Percentiles rank a stretch among this genome's conserved stretches.
phyloP scores from a whole-genome alignment of 441 rosid species.

The Erodium chrysanthum region DNA sequence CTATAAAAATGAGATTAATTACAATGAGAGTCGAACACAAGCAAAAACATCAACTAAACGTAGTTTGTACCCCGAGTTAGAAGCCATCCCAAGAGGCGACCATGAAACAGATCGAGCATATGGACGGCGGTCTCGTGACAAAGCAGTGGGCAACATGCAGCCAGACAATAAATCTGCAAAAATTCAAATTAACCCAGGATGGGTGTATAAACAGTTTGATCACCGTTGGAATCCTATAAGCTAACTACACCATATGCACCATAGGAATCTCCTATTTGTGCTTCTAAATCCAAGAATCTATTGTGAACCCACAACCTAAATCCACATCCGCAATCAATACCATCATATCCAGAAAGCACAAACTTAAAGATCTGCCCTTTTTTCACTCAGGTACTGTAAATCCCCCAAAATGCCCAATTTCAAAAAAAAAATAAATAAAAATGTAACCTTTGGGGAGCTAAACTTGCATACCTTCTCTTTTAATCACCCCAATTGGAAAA shows the following conservation, averaged over 20 bases:
- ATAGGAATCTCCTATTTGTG: too few species aligned
- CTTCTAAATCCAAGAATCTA: background rate
- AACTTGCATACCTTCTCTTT: conserved; percentile 42
- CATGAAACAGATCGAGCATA: conserved; percentile 72
- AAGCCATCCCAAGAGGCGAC: conserved; percentile 89
- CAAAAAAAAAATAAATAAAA: background rate
- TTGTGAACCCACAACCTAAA: background rate
- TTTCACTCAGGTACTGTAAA: background rate
- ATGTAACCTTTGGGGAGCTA: background rate
- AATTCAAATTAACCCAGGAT: conserved; percentile 1
- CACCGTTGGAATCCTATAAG: background rate
- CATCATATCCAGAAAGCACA: background rate
- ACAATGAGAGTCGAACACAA: background rate
- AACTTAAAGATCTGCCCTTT: background rate
- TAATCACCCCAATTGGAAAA: conserved; percentile 53
- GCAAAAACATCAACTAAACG: background rate
- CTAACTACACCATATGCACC: background rate
- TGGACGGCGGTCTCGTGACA: conserved; percentile 57
- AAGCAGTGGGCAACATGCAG: conserved; percentile 49
- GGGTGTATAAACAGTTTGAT: background rate
- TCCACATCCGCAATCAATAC: background rate
- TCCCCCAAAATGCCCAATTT: background rate
- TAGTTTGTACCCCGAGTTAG: conserved; percentile 53
- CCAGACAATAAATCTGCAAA: conserved; percentile 51
- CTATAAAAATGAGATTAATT: background rate